A percentile compares a stretch with the other conserved stretches of the same genome.
phyloP scores from a whole-genome alignment of 345 rosid species.

The Sonneratia alba region DNA sequence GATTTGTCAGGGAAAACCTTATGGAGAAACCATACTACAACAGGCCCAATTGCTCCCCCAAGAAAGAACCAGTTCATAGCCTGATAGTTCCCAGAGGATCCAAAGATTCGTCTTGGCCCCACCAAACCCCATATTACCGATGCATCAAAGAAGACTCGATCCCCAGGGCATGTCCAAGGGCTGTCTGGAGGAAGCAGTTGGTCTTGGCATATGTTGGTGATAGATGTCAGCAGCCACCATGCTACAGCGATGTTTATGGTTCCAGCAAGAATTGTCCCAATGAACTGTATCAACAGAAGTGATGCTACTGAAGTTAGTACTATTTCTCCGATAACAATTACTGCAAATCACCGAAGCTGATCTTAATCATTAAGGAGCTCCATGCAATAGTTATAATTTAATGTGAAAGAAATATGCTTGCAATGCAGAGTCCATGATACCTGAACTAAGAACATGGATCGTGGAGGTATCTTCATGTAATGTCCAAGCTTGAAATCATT shows the following conservation, averaged over 20 bases:
- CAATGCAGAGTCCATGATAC: slow-evolving; percentile 15
- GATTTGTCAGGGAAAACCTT: slow-evolving; percentile 22
- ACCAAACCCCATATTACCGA: slow-evolving; percentile 58
- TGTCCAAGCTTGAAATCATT: slow-evolving; percentile 88
- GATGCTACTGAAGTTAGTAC: background rate
- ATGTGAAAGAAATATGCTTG: no score
- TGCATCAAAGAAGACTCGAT: slow-evolving; percentile 38
- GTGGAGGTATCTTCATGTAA: slow-evolving; percentile 93
- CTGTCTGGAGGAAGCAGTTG: slow-evolving; percentile 28
- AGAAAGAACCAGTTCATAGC: slow-evolving; percentile 51
- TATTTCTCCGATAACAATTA: background rate
- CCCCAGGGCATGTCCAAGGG: slow-evolving; percentile 50
- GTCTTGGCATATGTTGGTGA: slow-evolving; percentile 28
- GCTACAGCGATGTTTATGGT: slow-evolving; percentile 68
- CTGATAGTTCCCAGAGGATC: slow-evolving; percentile 28
- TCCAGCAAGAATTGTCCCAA: slow-evolving; percentile 79
- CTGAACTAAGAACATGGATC: slow-evolving; percentile 92
- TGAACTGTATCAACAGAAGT: slow-evolving; percentile 26
- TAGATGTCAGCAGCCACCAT: slow-evolving; percentile 45
- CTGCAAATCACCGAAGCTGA: background rate
- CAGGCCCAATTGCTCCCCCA: slow-evolving; percentile 33
- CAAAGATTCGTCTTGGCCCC: slow-evolving; percentile 40
- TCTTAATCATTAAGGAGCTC: no score
- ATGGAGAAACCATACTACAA: slow-evolving; percentile 35
- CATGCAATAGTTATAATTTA: no score